These are phyloP conservation scores for Boletus smithii DNA, from an alignment of 1,284 basidiomycete genomes.

Conservation along the genomic window DNA sequence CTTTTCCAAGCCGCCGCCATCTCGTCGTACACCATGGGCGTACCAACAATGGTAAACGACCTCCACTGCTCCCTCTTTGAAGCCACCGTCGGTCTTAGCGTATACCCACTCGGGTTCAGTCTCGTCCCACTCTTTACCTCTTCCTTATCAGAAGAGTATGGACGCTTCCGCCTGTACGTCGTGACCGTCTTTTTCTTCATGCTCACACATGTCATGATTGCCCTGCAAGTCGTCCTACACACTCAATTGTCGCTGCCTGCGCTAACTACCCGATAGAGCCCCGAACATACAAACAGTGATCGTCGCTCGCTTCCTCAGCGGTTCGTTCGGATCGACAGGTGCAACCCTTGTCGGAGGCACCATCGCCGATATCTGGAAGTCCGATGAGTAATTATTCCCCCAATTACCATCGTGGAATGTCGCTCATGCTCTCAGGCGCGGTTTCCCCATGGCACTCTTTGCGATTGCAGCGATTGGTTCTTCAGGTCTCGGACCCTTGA, in stretches of 20 bases:
- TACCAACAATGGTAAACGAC: constrained; percentile 42
- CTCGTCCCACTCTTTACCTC: constrained; percentile 48
- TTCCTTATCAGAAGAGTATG: constrained; percentile 52
- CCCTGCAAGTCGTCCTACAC: constrained; percentile 35
- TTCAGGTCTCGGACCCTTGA: constrained; percentile 52
- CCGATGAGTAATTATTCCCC: constrained; percentile 26
- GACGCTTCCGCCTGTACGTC: constrained; percentile 46
- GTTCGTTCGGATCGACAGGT: constrained; percentile 48
- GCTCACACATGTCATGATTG: constrained; percentile 39
- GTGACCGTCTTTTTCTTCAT: constrained; percentile 38
- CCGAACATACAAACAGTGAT: constrained; percentile 34
- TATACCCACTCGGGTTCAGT: constrained; percentile 48
- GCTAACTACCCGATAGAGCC: constrained; percentile 21
- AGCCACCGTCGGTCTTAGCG: constrained; percentile 39
- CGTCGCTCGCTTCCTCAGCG: constrained; percentile 28
- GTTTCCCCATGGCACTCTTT: constrained; percentile 59
- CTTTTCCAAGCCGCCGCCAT: constrained; percentile 31
- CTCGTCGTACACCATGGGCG: constrained; percentile 42
- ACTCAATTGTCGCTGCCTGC: neutral
- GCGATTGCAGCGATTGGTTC: constrained; percentile 46
- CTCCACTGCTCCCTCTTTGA: constrained; percentile 37
- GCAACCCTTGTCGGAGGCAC: constrained; percentile 64
- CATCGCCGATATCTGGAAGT: constrained; percentile 48
- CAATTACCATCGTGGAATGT: neutral
- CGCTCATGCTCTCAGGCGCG: constrained; percentile 40